phyloP scores from a whole-genome alignment of 495 filamentous ascomycete species.

The Daldinia vernicosa region DNA sequence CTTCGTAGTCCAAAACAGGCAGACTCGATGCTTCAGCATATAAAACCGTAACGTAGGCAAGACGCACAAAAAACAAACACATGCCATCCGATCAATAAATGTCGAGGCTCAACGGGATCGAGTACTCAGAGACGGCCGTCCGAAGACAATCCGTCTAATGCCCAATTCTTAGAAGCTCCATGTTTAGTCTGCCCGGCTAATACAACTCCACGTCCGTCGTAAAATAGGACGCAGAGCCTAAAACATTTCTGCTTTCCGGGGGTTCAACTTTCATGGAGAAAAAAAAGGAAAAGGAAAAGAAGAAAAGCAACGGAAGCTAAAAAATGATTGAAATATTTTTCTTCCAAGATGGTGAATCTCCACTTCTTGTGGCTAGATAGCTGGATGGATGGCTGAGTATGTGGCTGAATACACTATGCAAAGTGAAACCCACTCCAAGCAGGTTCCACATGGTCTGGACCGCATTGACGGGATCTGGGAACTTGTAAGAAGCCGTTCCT shows the following conservation, averaged over 20 bases:
- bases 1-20: not conserved
- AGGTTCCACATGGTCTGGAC: constrained; percentile 14
- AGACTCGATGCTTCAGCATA: not conserved
- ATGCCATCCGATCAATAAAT: constrained; percentile 37
- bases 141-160: constrained; percentile 48
- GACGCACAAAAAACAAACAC: not conserved
- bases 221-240: constrained; percentile 52
- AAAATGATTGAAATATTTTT: constrained; percentile 25
- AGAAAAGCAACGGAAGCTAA: not conserved
- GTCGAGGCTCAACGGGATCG: constrained; percentile 63
- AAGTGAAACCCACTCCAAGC: not conserved
- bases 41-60: not conserved
- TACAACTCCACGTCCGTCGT: constrained; percentile 55
- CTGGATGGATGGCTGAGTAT: not conserved
- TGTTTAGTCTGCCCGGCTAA: constrained; percentile 58
- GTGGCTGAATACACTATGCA: constrained; percentile 6
- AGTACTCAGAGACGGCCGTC: constrained; percentile 50
- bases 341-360: constrained; percentile 10
- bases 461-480: constrained; percentile 30
- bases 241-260: constrained; percentile 53
- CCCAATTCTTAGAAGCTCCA: constrained; percentile 62
- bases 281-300: constrained; percentile 43
- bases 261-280: constrained; percentile 57
- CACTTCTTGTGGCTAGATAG: constrained; percentile 19
- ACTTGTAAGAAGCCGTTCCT: constrained; percentile 4